Evolutionary conservation across 495 filamentous ascomycete genomes (phyloP).

Genomic region (Penicillium soppii): DNA sequence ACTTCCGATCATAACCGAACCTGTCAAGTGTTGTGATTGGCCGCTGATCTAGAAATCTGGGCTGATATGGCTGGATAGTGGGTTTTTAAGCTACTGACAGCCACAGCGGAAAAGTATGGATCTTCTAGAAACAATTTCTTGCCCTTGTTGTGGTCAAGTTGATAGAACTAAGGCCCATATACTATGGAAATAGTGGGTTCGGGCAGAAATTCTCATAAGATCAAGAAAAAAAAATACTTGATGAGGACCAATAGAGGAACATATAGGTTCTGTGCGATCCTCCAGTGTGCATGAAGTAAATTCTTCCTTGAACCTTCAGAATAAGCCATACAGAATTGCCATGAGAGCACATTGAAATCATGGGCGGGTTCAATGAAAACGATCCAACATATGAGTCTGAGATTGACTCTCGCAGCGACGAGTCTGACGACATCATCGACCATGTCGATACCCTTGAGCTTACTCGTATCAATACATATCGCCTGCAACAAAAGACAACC

Average conservation of each 20-base stretch:
- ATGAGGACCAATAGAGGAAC: background rate
- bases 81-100: background rate
- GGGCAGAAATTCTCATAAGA: background rate
- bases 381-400: background rate
- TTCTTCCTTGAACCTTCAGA: too few species aligned
- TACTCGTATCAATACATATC: slow-evolving; percentile 30
- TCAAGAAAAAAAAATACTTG: background rate
- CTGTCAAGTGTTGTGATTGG: background rate
- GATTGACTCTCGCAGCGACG: slow-evolving; percentile 6
- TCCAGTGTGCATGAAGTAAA: background rate
- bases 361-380: background rate
- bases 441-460: slow-evolving; percentile 19
- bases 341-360: background rate
- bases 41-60: background rate
- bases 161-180: slow-evolving; percentile 6
- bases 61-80: slow-evolving; percentile 1
- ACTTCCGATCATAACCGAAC: slow-evolving; percentile 3
- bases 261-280: background rate
- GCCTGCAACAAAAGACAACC: slow-evolving; percentile 28
- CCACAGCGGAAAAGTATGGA: slow-evolving; percentile 20
- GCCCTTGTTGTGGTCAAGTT: slow-evolving; percentile 1
- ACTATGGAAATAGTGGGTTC: background rate
- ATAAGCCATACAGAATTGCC: too few species aligned
- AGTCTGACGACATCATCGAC: slow-evolving; percentile 8
- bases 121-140: background rate